phyloP scores from a whole-genome alignment of 2,329 filamentous ascomycete species.

The Tolypocladium cylindrosporum region DNA sequence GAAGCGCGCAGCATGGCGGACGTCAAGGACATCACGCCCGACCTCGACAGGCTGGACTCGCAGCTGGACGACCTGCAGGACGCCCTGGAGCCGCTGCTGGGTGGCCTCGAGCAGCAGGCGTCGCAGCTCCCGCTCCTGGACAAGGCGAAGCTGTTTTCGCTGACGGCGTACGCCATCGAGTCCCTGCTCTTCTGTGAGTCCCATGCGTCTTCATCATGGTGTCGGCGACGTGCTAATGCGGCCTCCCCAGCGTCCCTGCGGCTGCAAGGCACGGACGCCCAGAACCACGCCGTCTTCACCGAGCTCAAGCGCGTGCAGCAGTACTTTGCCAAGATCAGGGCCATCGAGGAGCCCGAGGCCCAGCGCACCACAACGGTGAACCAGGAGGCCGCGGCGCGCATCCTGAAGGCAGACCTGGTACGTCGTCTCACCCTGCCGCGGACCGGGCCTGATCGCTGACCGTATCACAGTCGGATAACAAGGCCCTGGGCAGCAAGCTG shows the following conservation, averaged over 20 bases:
- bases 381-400: conserved; percentile 67
- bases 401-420: conserved; percentile 75
- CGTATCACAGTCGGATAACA: conserved; percentile 34
- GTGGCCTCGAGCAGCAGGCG: conserved; percentile 55
- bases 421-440: conserved; percentile 12
- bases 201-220: not conserved
- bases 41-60: conserved; percentile 64
- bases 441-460: conserved; percentile 4
- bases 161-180: conserved; percentile 81
- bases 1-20: conserved; percentile 23
- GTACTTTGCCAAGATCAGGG: conserved; percentile 88
- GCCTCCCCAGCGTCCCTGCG: conserved; percentile 53
- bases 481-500: conserved; percentile 39
- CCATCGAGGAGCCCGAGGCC: conserved; percentile 52
- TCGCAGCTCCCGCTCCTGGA: conserved; percentile 84
- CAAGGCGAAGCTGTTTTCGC: conserved; percentile 87
- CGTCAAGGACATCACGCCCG: conserved; percentile 49
- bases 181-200: conserved; percentile 73
- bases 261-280: conserved; percentile 71
- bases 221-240: not conserved
- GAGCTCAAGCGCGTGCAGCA: conserved; percentile 81
- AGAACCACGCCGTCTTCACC: conserved; percentile 71
- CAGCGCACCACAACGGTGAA: conserved; percentile 50
- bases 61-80: conserved; percentile 73
- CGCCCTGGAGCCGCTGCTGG: conserved; percentile 63